Conservation (phyloP, 179 eudicot genomes). For the Silene noctiflora region DNA sequence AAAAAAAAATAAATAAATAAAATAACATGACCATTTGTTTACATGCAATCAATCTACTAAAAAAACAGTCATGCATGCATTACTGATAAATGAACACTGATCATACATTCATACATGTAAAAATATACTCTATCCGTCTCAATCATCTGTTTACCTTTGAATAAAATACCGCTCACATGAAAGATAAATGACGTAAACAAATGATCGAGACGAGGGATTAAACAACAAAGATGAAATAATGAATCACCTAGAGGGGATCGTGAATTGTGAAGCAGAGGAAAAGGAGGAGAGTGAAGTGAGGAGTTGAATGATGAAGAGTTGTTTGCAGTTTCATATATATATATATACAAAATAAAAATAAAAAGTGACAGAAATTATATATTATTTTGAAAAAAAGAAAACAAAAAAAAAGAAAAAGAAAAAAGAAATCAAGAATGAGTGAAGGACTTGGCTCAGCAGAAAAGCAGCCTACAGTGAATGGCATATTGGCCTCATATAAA, state of each 20-base stretch:
- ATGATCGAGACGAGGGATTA: not conserved
- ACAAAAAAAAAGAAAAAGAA: not conserved
- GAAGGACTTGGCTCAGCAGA: not conserved
- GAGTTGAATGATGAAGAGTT: not conserved
- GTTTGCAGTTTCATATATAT: not conserved
- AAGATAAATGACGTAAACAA: no score
- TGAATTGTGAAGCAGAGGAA: not conserved
- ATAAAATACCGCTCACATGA: not conserved
- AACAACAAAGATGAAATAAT: not conserved
- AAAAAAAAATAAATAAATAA: no score
- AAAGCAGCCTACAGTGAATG: not conserved
- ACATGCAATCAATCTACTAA: no score
- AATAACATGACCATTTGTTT: no score
- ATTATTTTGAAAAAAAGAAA: not conserved
- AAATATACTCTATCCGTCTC: no score
- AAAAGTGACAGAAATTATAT: no score
- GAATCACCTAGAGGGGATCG: not conserved
- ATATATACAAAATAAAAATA: no score
- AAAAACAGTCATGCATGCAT: no score
- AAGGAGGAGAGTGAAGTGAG: not conserved
- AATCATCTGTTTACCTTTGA: not conserved
- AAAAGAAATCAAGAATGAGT: conserved; percentile 6
- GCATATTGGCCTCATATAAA: not conserved
- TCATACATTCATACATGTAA: no score
- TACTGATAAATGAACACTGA: no score